Percentiles rank a stretch among this genome's conserved stretches.
Evolutionary conservation across 1,284 basidiomycete genomes (phyloP).

Genomic region (Ceratobasidium sp.): DNA sequence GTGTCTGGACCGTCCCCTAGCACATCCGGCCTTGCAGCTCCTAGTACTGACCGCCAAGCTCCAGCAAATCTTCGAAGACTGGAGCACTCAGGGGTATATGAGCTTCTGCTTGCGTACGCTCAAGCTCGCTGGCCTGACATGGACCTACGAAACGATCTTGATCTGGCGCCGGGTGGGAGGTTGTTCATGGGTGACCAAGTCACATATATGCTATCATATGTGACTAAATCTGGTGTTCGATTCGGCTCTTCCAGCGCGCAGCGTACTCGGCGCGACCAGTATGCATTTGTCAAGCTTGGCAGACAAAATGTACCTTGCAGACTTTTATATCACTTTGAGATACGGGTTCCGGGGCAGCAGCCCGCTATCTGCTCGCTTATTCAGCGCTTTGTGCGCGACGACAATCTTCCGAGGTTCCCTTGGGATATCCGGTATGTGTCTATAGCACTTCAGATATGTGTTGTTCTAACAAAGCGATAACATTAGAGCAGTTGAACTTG

Average conservation of each 20-base stretch:
- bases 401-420: conserved; percentile 50
- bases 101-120: too few relatives aligned
- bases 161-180: not conserved
- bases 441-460: too few relatives aligned
- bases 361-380: conserved; percentile 46
- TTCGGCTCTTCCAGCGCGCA: not conserved
- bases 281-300: not conserved
- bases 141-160: not conserved
- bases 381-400: conserved; percentile 45
- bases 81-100: too few relatives aligned
- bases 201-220: not conserved
- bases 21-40: too few relatives aligned
- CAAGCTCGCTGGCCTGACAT: too few relatives aligned
- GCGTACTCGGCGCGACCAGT: not conserved
- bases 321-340: not conserved
- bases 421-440: conserved; percentile 53
- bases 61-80: too few relatives aligned
- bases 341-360: conserved; percentile 34
- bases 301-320: not conserved
- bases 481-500: too few relatives aligned
- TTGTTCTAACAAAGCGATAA: too few relatives aligned
- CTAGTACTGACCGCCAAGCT: too few relatives aligned
- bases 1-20: too few relatives aligned
- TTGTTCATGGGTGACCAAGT: not conserved
- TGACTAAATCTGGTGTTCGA: not conserved